Evolutionary conservation across 2,329 filamentous ascomycete genomes (phyloP).

Genomic region (Fusarium ramigenum): DNA sequence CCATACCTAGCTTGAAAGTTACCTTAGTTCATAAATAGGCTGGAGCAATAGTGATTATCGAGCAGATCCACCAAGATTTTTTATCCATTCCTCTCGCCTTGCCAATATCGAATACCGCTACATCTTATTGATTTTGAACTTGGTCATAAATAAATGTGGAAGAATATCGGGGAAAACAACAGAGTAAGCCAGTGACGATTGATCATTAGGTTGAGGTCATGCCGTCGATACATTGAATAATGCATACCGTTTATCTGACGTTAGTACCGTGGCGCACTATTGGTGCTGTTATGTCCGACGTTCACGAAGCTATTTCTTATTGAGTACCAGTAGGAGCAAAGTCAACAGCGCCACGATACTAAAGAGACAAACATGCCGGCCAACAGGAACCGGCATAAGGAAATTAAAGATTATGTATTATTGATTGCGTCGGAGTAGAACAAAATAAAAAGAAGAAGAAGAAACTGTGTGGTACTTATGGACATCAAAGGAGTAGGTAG

Average conservation of each 20-base stretch:
- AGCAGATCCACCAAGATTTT: slow-evolving; percentile 18
- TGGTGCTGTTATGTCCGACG: not conserved
- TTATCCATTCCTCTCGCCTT: not conserved
- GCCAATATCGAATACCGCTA: not conserved
- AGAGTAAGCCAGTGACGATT: not conserved
- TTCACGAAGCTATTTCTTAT: not conserved
- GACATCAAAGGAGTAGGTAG: not conserved
- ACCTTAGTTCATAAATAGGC: not conserved
- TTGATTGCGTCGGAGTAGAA: not conserved
- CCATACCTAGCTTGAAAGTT: not conserved
- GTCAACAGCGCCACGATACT: not conserved
- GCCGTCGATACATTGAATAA: not conserved
- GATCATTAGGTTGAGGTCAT: not conserved
- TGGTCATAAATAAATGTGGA: not conserved
- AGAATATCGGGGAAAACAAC: not conserved
- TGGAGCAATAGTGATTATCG: slow-evolving; percentile 24
- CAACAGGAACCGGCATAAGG: not conserved
- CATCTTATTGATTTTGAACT: not conserved
- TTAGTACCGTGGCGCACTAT: not conserved
- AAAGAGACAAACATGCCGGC: not conserved
- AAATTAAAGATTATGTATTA: not conserved
- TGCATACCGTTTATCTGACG: not conserved
- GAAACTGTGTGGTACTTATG: not conserved
- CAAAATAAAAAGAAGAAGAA: not conserved
- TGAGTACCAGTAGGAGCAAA: not conserved